Evolutionary conservation across 345 rosid species (phyloP).

Genomic region (Salix koriyanagi): DNA sequence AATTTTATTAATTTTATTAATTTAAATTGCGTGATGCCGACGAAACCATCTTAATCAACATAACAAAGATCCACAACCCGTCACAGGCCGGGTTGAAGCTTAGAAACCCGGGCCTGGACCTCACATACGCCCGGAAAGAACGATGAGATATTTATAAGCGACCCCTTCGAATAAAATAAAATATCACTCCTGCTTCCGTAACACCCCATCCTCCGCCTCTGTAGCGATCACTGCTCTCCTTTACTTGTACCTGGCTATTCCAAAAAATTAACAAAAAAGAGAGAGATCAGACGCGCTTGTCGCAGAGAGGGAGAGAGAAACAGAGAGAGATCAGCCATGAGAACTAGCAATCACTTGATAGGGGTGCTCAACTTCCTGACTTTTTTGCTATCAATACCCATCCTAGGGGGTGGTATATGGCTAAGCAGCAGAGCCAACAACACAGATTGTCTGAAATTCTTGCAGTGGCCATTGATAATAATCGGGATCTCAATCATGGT

Average conservation of each 20-base stretch:
- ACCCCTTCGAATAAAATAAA: too few species aligned
- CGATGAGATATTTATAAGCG: too few species aligned
- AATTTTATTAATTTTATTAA: too few species aligned
- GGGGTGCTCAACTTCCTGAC: slow-evolving; percentile 83
- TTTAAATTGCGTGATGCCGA: too few species aligned
- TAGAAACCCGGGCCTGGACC: too few species aligned
- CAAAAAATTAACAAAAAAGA: neutral
- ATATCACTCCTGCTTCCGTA: neutral
- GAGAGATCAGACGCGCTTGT: neutral
- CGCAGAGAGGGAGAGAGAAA: neutral
- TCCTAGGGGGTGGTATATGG: slow-evolving; percentile 98
- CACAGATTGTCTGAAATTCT: slow-evolving; percentile 82
- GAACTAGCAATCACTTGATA: slow-evolving; percentile 69
- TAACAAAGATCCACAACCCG: too few species aligned
- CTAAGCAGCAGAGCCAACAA: slow-evolving; percentile 80
- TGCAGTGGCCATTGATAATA: slow-evolving; percentile 88
- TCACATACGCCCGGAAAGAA: neutral
- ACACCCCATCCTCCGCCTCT: neutral
- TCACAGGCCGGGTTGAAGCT: too few species aligned
- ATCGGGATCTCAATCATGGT: slow-evolving; percentile 77
- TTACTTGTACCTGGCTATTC: neutral
- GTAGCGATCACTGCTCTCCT: neutral
- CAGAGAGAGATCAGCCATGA: slow-evolving; percentile 33
- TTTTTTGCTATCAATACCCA: slow-evolving; percentile 76
- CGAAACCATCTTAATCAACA: too few species aligned